Evolutionary conservation across 2,329 filamentous ascomycete species (phyloP).

Genomic region (Fusarium continuum): DNA sequence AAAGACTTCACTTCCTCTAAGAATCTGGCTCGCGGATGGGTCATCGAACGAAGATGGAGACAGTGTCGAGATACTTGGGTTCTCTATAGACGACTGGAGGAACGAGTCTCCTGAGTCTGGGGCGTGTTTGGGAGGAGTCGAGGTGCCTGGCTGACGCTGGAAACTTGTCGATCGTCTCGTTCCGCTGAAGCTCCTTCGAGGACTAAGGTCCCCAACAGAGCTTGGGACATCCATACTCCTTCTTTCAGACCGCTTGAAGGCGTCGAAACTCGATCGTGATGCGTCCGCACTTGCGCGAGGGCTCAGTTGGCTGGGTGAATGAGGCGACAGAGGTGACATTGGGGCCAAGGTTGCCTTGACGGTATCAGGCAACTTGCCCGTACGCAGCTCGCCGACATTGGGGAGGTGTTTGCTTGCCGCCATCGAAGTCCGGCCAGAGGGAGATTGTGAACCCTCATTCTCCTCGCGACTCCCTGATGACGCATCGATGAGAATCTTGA

Average conservation of each 20-base stretch:
- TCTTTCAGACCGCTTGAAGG: slow-evolving; percentile 56
- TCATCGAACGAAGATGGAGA: slow-evolving; percentile 77
- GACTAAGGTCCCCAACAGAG: slow-evolving; percentile 53
- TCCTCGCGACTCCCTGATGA: slow-evolving; percentile 51
- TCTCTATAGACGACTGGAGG: slow-evolving; percentile 75
- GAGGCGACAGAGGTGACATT: slow-evolving; percentile 59
- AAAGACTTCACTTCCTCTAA: slow-evolving; percentile 88
- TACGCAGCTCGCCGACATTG: slow-evolving; percentile 47
- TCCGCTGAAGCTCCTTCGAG: slow-evolving; percentile 71
- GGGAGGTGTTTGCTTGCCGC: slow-evolving; percentile 43
- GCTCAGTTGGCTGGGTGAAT: slow-evolving; percentile 54
- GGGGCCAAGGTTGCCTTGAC: slow-evolving; percentile 71
- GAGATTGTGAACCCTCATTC: slow-evolving; percentile 24
- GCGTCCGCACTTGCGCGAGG: slow-evolving; percentile 65
- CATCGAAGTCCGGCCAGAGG: slow-evolving; percentile 37
- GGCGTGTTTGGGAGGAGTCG: slow-evolving; percentile 53
- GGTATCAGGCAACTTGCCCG: slow-evolving; percentile 59
- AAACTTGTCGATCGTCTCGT: slow-evolving; percentile 62
- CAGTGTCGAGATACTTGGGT: slow-evolving; percentile 75
- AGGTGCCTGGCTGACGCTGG: slow-evolving; percentile 42
- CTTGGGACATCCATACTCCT: slow-evolving; percentile 63
- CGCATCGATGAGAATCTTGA: slow-evolving; percentile 76
- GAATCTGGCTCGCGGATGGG: slow-evolving; percentile 89
- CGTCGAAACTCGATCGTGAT: slow-evolving; percentile 63
- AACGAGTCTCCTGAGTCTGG: slow-evolving; percentile 72